Conservation (phyloP, 2,329 filamentous ascomycete species). For the Pseudogymnoascus sp. region DNA sequence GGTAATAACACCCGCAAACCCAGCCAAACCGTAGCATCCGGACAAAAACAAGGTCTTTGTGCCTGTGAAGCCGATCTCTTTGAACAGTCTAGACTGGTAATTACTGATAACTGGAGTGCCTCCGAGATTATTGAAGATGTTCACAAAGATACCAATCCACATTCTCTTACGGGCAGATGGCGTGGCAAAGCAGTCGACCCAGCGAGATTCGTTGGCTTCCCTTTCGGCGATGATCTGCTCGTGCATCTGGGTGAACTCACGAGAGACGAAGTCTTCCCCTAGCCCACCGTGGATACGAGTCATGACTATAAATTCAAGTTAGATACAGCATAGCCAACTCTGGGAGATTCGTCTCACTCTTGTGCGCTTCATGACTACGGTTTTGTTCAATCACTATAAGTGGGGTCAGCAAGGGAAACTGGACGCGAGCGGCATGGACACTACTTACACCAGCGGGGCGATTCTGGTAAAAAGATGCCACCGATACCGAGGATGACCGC, state of each 20-base stretch:
- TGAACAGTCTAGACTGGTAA: constrained; percentile 13
- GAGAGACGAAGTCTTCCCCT: constrained; percentile 19
- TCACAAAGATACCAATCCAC: constrained; percentile 11
- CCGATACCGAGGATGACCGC: constrained; percentile 15
- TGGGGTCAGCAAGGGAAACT: not conserved
- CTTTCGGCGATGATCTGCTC: constrained; percentile 13
- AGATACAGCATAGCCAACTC: not conserved
- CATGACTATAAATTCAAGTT: constrained; percentile 12
- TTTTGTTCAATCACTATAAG: constrained; percentile 12
- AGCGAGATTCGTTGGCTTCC: constrained; percentile 9
- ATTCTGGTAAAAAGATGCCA: constrained; percentile 17
- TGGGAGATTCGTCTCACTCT: not conserved
- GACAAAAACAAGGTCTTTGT: constrained; percentile 11
- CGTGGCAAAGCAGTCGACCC: constrained; percentile 16
- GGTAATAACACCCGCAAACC: constrained; percentile 11
- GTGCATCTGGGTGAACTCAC: constrained; percentile 23
- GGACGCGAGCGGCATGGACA: not conserved
- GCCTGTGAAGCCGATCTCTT: constrained; percentile 12
- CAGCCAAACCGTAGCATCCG: constrained; percentile 13
- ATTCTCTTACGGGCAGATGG: constrained; percentile 11
- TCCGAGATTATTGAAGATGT: constrained; percentile 24
- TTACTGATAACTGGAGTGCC: constrained; percentile 32
- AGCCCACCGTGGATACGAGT: constrained; percentile 19
- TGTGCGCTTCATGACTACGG: constrained; percentile 11
- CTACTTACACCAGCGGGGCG: constrained; percentile 17